A percentile compares a stretch with the other conserved stretches of the same genome.
These are phyloP conservation scores for Lathyrus aphaca DNA, from an alignment of 306 rosid species.

Conservation along the genomic window DNA sequence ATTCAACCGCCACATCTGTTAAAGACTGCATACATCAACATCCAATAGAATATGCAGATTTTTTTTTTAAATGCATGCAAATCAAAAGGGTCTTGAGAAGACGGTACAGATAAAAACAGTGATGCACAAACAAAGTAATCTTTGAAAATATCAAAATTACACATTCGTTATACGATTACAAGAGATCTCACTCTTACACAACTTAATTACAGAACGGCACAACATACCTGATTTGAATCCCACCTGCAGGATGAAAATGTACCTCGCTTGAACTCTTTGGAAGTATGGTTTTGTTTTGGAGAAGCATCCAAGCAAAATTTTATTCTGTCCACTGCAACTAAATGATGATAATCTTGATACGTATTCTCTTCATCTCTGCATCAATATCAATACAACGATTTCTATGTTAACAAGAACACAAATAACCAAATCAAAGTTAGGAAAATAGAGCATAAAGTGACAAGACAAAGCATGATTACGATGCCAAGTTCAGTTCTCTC, in stretches of 20 bases:
- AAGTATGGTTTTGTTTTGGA: conserved; percentile 62
- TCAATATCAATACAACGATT: conserved; percentile 31
- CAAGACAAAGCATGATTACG: conserved; percentile 52
- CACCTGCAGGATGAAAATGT: conserved; percentile 71
- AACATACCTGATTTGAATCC: conserved; percentile 78
- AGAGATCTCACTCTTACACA: neutral
- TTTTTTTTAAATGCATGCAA: neutral
- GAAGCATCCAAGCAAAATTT: conserved; percentile 83
- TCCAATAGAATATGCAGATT: conserved; percentile 32
- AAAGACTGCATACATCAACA: conserved; percentile 39
- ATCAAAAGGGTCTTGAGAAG: conserved; percentile 9
- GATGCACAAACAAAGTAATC: conserved; percentile 9
- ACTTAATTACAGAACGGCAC: neutral
- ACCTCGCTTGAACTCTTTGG: conserved; percentile 58
- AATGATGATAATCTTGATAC: conserved; percentile 50
- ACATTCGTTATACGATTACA: neutral
- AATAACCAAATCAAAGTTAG: conserved; percentile 29
- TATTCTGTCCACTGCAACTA: conserved; percentile 49
- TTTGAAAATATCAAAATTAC: neutral
- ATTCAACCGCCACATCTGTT: conserved; percentile 85
- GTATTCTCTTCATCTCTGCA: conserved; percentile 54
- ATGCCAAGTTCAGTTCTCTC: conserved; percentile 56
- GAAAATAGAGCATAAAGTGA: conserved; percentile 31
- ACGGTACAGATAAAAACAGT: conserved; percentile 3
- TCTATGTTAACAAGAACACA: conserved; percentile 16